These are phyloP conservation scores for Pistacia atlantica DNA, from an alignment of 345 rosid genomes.

Conservation along the genomic window DNA sequence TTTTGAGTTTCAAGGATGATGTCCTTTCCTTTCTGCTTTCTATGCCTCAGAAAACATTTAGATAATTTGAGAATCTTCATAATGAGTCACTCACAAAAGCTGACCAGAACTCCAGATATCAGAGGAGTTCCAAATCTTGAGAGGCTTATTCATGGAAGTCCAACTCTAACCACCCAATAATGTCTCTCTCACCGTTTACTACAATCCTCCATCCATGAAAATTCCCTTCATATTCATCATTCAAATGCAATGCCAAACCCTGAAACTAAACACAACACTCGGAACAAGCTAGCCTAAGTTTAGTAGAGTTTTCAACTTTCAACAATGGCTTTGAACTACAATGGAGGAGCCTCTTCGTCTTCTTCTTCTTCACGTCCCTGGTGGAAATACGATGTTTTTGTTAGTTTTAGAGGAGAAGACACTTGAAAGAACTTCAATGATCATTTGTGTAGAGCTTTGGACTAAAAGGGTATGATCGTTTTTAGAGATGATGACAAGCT, in stretches of 20 bases:
- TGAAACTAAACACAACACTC: no score
- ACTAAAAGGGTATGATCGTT: not conserved
- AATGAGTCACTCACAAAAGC: slow-evolving; percentile 4
- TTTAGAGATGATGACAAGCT: slow-evolving; percentile 8
- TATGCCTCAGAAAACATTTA: not conserved
- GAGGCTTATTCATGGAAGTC: slow-evolving; percentile 5
- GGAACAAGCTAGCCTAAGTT: no score
- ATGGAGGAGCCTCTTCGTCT: not conserved
- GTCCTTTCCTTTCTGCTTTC: not conserved
- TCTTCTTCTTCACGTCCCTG: slow-evolving; percentile 8
- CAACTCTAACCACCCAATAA: no score
- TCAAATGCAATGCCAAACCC: no score
- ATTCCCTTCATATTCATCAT: no score
- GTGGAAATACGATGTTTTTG: slow-evolving; percentile 12
- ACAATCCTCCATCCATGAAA: no score
- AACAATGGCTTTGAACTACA: slow-evolving; percentile 1
- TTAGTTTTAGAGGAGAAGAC: slow-evolving; percentile 19
- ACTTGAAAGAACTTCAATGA: slow-evolving; percentile 5
- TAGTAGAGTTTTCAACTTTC: not conserved
- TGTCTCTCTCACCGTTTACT: no score
- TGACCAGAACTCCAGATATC: slow-evolving; percentile 17
- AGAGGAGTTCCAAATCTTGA: slow-evolving; percentile 14
- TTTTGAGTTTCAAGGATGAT: not conserved
- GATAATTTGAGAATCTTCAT: not conserved
- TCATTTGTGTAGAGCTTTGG: not conserved